A percentile compares a stretch with the other conserved stretches of the same genome.
Evolutionary conservation across 768 basidiomycete genomes (phyloP).

Genomic region (Psilocybe tampanensis): DNA sequence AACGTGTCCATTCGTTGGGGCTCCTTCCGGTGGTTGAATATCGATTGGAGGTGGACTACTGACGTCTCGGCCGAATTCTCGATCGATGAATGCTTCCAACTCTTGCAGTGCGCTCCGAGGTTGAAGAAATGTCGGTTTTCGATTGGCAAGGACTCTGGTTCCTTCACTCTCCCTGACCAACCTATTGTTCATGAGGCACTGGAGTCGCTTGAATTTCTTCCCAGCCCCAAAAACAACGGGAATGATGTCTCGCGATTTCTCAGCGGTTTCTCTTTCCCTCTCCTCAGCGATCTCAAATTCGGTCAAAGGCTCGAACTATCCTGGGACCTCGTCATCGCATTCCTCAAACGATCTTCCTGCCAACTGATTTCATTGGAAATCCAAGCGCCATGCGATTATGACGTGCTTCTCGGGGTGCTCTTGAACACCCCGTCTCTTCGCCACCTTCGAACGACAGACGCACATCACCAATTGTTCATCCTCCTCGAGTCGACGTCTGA

Average conservation of each 20-base stretch:
- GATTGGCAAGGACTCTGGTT: neutral
- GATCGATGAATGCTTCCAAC: neutral
- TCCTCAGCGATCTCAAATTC: neutral
- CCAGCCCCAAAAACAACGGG: neutral
- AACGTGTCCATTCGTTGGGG: neutral
- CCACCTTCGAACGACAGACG: neutral
- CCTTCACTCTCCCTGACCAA: neutral
- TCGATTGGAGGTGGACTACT: neutral
- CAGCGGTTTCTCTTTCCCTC: neutral
- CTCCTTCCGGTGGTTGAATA: neutral
- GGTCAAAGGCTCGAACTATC: neutral
- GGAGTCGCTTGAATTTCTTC: neutral
- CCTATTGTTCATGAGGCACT: neutral
- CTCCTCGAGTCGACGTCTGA: neutral
- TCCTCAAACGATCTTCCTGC: neutral
- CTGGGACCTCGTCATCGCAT: neutral
- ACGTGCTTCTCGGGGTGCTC: neutral
- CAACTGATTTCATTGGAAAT: neutral
- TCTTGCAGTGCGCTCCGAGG: neutral
- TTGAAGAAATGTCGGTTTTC: neutral
- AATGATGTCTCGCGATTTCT: neutral
- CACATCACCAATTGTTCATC: neutral
- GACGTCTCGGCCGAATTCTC: neutral
- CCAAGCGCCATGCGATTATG: neutral
- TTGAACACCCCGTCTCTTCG: neutral